A percentile compares a stretch with the other conserved stretches of the same genome.
Evolutionary conservation across 1,284 basidiomycete species (phyloP).

Genomic region (Fomitiporia mediterranea): DNA sequence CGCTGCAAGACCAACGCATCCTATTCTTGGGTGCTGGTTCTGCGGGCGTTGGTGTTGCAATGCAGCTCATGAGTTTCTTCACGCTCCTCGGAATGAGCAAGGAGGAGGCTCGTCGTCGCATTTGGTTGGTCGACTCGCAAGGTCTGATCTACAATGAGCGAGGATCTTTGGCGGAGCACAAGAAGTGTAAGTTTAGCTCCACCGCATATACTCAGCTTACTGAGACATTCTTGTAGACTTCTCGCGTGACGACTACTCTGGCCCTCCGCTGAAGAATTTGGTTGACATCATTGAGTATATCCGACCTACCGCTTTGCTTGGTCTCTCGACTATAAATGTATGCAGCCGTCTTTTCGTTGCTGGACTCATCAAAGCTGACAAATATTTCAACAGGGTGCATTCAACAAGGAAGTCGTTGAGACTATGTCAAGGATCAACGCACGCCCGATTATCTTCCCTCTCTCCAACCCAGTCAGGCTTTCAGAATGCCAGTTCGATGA

Average conservation of each 20-base stretch:
- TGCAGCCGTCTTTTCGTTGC: conserved; percentile 22
- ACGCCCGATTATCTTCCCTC: conserved; percentile 91
- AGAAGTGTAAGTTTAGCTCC: conserved; percentile 54
- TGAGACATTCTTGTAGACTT: conserved; percentile 51
- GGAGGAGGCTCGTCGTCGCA: conserved; percentile 73
- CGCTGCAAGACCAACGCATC: conserved; percentile 76
- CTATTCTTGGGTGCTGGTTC: conserved; percentile 91
- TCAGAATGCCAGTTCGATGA: conserved; percentile 86
- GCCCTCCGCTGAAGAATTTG: conserved; percentile 71
- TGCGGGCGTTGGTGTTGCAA: conserved; percentile 86
- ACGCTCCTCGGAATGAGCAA: conserved; percentile 69
- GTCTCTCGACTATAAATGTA: conserved; percentile 81
- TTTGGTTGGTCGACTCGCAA: conserved; percentile 86
- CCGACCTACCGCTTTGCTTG: conserved; percentile 87
- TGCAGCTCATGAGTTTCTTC: conserved; percentile 88
- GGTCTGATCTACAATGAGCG: conserved; percentile 75
- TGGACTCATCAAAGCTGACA: conserved; percentile 15
- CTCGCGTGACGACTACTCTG: conserved; percentile 74
- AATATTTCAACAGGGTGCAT: conserved; percentile 53
- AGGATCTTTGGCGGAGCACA: conserved; percentile 75
- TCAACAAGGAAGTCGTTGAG: conserved; percentile 71
- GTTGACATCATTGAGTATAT: conserved; percentile 82
- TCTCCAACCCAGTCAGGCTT: conserved; percentile 89
- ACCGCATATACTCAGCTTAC: neutral
- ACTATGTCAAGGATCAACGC: conserved; percentile 84